Base-by-base conservation (phyloP, 495 filamentous ascomycete species). In the Zalerion maritima region DNA sequence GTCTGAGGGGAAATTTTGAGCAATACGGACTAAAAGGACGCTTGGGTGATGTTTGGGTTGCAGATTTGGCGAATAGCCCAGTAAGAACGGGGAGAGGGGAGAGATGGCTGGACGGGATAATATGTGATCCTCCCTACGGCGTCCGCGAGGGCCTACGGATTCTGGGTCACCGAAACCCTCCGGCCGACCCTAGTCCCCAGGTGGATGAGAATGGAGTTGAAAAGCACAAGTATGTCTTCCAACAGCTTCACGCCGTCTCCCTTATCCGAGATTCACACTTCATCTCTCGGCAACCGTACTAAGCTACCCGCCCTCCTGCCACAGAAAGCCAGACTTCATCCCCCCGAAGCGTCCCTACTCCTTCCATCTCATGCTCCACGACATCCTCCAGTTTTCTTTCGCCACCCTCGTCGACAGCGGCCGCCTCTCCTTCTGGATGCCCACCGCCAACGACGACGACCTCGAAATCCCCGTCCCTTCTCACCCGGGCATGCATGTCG, bases 61-160 rank as follows among this genome's bases (percentile, higher is more conserved):
- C 80, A 1, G 89, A 99, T 52, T 45, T 99, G 14, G 94, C 86
- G 3, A 86, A 99, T 46, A 76, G 75, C 6, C 91, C 89, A 2
- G 43, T 96, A 11, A 58, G 81, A 21, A 50, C 44, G 11, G 23
- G 28, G 5, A 41, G 43, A 16, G 49, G 25, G 12, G 57, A 58
- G 11, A 58, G 67, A 21, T 64, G 79, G 29, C 69, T 96, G 21
- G 85, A 99, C 55, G 84, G 78, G 2, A 87, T 99, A 35, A 54
- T 94, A n/a, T 94, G 89, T 39, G 89, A 99, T 52, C 89, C 89
- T 10, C 89, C 89, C 0, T 99, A 99, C 46, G 89, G 89, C n/a
- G 82, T 99, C 10, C 69, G 89, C 7, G 89, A 99, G 43, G 89
- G 89, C 0, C 54, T 94, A 29, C 78, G 76, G 43, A 85, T 96